Evolutionary conservation across 768 basidiomycete genomes (phyloP).

Genomic region (Rhodosporidiobolus sp.): DNA sequence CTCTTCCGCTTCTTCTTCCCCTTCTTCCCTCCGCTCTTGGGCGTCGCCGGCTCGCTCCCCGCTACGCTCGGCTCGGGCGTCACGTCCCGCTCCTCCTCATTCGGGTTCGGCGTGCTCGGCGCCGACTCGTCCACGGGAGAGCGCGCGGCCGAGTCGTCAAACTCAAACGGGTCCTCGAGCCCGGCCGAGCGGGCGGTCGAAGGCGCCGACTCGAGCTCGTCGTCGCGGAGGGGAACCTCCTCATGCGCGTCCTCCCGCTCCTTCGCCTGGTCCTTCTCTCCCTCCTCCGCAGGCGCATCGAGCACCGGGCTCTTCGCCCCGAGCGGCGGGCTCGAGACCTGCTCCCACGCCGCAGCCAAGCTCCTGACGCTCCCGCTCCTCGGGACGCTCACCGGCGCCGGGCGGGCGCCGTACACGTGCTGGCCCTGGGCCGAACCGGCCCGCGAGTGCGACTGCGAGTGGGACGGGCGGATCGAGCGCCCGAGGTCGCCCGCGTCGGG

Average conservation of each 20-base stretch:
- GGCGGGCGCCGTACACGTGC: neutral
- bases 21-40: conserved; percentile 23
- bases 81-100: neutral
- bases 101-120: no score
- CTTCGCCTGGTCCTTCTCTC: neutral
- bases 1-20: conserved; percentile 24
- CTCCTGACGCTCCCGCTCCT: conserved; percentile 2
- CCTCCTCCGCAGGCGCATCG: no score
- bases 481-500: conserved; percentile 24
- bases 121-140: no score
- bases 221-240: no score
- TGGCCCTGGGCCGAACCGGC: no score
- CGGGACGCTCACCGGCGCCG: neutral
- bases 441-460: neutral
- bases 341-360: conserved; percentile 12
- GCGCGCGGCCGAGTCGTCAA: no score
- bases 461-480: neutral
- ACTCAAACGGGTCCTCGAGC: neutral
- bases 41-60: neutral
- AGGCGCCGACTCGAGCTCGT: neutral
- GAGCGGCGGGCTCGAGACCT: neutral
- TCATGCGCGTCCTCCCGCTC: neutral
- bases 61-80: neutral
- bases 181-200: no score
- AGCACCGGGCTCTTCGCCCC: neutral